These are phyloP conservation scores for Ophiostoma sp. DNA, from an alignment of 2,329 filamentous ascomycete species.

Conservation along the genomic window DNA sequence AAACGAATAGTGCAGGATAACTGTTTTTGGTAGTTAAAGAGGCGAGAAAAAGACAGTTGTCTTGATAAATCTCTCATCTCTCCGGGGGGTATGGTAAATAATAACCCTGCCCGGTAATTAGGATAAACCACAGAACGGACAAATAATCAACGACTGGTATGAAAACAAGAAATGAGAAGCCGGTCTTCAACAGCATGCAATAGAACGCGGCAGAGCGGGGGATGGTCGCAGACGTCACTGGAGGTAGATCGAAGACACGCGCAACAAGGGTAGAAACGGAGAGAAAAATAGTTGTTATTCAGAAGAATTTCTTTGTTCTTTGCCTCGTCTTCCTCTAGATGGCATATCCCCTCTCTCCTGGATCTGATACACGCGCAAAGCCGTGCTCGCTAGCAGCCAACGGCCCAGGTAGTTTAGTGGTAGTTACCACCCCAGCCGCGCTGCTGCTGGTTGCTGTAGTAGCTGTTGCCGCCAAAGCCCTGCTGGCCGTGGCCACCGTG, in stretches of 20 bases:
- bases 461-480: conserved; percentile 45
- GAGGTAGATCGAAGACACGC: not conserved
- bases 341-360: not conserved
- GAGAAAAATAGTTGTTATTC: not conserved
- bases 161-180: not conserved
- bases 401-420: conserved; percentile 30
- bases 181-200: too few species aligned
- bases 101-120: conserved; percentile 14
- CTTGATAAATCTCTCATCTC: not conserved
- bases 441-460: conserved; percentile 47
- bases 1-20: not conserved
- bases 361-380: not conserved
- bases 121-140: not conserved
- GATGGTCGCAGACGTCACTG: not conserved
- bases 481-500: conserved; percentile 46
- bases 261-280: not conserved
- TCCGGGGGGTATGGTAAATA: conserved; percentile 3
- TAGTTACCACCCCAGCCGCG: conserved; percentile 59
- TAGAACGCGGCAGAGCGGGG: not conserved
- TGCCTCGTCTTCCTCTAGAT: not conserved
- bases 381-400: not conserved
- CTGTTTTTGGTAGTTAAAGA: conserved; percentile 13
- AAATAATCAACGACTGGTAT: not conserved
- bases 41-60: not conserved
- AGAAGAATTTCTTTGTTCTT: not conserved